These are phyloP conservation scores for Candida tropicalis DNA, from an alignment of 1,139 yeast species.

Conservation along the genomic window DNA sequence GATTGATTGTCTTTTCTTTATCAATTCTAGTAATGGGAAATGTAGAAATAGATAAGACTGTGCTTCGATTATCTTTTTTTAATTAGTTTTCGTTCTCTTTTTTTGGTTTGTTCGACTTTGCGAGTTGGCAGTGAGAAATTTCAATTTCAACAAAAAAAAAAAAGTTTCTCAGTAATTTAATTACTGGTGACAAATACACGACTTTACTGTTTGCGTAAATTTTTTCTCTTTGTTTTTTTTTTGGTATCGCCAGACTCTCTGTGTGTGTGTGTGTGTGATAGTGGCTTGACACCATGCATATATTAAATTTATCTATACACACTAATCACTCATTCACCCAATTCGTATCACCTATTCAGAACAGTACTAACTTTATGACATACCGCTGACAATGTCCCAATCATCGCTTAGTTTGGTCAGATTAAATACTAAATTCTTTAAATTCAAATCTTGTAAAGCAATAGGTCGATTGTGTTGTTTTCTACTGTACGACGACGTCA, in stretches of 20 bases:
- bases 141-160: conserved; percentile 8
- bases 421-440: conserved; percentile 26
- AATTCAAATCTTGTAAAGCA: conserved; percentile 25
- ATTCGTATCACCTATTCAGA: conserved; percentile 1
- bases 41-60: conserved; percentile 1
- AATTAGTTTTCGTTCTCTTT: neutral
- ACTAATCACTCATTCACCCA: too few species aligned
- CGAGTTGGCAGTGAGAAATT: neutral
- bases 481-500: conserved; percentile 12
- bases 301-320: neutral
- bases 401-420: conserved; percentile 35
- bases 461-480: conserved; percentile 14
- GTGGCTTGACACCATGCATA: neutral
- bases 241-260: neutral
- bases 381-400: conserved; percentile 48
- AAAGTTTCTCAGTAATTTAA: too few species aligned
- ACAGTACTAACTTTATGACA: too few species aligned
- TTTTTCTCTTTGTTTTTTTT: too few species aligned
- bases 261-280: neutral
- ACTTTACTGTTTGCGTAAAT: too few species aligned
- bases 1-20: too few species aligned
- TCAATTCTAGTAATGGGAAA: neutral
- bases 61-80: neutral
- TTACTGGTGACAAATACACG: too few species aligned
- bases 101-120: neutral